Conservation (phyloP, 2,329 filamentous ascomycete genomes). For the Diaporthe australafricana region DNA sequence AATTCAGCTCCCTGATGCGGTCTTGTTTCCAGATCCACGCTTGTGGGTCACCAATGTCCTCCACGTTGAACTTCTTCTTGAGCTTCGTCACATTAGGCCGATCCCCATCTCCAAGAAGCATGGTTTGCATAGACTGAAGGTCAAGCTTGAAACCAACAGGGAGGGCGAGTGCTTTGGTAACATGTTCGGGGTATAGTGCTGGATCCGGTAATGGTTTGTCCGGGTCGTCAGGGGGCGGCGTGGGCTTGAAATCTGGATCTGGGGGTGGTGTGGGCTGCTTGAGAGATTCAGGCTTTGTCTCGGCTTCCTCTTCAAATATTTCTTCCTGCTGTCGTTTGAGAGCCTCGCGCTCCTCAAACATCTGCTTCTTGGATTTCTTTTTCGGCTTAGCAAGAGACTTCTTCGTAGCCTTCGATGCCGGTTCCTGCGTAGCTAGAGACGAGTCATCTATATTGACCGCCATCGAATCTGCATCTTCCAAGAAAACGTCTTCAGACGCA, state of each 20-base stretch:
- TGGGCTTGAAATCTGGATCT: slow-evolving; percentile 46
- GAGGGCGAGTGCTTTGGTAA: slow-evolving; percentile 58
- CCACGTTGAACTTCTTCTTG: slow-evolving; percentile 58
- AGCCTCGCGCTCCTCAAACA: slow-evolving; percentile 75
- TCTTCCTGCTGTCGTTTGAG: slow-evolving; percentile 67
- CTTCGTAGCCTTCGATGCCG: slow-evolving; percentile 63
- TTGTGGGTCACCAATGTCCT: slow-evolving; percentile 61
- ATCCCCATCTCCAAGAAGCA: slow-evolving; percentile 59
- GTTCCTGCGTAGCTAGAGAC: slow-evolving; percentile 59
- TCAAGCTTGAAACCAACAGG: slow-evolving; percentile 59
- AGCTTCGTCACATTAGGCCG: slow-evolving; percentile 62
- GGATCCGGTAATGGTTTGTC: slow-evolving; percentile 52
- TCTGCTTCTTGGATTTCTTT: slow-evolving; percentile 83
- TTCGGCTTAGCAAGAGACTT: slow-evolving; percentile 70
- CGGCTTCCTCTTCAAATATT: slow-evolving; percentile 58
- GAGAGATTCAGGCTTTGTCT: slow-evolving; percentile 48
- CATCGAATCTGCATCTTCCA: slow-evolving; percentile 58
- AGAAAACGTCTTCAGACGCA: slow-evolving; percentile 61
- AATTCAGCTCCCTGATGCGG: slow-evolving; percentile 67
- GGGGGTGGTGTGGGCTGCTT: slow-evolving; percentile 45
- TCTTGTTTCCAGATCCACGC: slow-evolving; percentile 70
- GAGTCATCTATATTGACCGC: slow-evolving; percentile 59
- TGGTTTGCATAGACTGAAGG: slow-evolving; percentile 56
- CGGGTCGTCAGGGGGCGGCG: slow-evolving; percentile 49
- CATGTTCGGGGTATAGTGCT: slow-evolving; percentile 61